Evolutionary conservation across 495 filamentous ascomycete genomes (phyloP), one percentile per base, ranked within the genome.

Genomic region (Penicillium diatomitis): DNA sequence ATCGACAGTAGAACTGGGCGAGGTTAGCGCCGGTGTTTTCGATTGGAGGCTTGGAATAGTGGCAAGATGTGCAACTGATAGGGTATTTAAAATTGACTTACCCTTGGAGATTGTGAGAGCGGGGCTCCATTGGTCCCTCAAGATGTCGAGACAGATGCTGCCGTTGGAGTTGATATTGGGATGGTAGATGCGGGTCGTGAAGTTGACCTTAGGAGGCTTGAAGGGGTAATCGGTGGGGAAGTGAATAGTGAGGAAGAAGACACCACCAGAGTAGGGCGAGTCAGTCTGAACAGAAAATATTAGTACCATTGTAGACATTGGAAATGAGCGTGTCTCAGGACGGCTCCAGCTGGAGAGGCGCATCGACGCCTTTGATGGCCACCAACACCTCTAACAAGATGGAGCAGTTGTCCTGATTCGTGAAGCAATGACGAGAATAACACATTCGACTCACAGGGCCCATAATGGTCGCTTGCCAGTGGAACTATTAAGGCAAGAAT

Each of bases 391-490:
- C 20, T 20, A 20, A 20, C 20, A 20, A 20, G 20, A 20, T 20
- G 20, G 20, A 20, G 20, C 20, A 0, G 20, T 20, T 20, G 20
- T 20, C 20, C 20, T 20, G 20, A 20, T 20, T 20, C 20, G 20
- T 20, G 20, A 20, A 20, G 20, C 20, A 20, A 20, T 2, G 20
- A 20, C 20, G 20, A 20, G 10, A 12, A 44, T 20, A 10, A 9
- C 32, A 44, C 32, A 27, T 59, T 43, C 33, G 55, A 84, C 90
- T 82, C 84, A 96, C 91, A 66, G 92, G 92, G 73, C 92, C 92
- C 92, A 98, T 98, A 66, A 98, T 98, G 12, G 92, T 98, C 50
- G 92, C 92, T 81, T 98, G 92, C 92, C 92, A 98, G 82, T 97
- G 92, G 65, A 98, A 98, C 92, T 98, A 64, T 59, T 54, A 7